Evolutionary conservation across 2,329 filamentous ascomycete genomes (phyloP).

Genomic region (Trichoderma hamatum): DNA sequence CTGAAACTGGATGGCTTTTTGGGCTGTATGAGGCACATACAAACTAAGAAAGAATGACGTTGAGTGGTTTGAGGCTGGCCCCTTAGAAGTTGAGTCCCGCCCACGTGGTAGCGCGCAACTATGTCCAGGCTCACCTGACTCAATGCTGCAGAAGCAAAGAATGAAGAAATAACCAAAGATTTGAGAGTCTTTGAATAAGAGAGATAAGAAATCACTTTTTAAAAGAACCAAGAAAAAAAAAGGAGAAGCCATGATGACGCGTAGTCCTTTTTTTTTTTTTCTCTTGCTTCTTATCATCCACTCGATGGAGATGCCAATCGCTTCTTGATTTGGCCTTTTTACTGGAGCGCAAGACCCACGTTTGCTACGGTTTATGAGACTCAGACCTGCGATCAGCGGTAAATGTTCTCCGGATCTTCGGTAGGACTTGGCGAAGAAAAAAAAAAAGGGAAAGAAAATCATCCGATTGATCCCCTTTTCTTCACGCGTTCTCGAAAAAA

Average conservation of each 20-base stretch:
- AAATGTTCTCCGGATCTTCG: background rate
- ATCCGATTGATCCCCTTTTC: background rate
- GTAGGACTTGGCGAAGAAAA: background rate
- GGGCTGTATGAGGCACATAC: conserved; percentile 1
- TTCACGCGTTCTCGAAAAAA: background rate
- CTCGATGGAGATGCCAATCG: conserved; percentile 6
- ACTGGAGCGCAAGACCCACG: conserved; percentile 16
- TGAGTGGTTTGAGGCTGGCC: background rate
- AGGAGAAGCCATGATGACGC: background rate
- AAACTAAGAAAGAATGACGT: background rate
- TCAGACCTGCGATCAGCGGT: background rate
- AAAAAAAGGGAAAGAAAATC: background rate
- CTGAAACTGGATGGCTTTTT: background rate
- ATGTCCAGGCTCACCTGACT: background rate
- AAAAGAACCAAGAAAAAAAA: background rate
- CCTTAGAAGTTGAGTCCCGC: conserved; percentile 10
- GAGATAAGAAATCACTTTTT: background rate
- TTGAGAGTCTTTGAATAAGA: background rate
- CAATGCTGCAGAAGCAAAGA: background rate
- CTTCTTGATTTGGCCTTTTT: background rate
- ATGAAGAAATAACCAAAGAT: background rate
- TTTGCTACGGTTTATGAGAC: background rate
- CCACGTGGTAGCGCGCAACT: conserved; percentile 8
- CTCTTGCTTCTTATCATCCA: background rate
- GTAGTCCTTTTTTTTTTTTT: background rate